These are phyloP conservation scores for Plasmodium knowlesi DNA, from an alignment of 169 alveolate genomes.

Conservation along the genomic window DNA sequence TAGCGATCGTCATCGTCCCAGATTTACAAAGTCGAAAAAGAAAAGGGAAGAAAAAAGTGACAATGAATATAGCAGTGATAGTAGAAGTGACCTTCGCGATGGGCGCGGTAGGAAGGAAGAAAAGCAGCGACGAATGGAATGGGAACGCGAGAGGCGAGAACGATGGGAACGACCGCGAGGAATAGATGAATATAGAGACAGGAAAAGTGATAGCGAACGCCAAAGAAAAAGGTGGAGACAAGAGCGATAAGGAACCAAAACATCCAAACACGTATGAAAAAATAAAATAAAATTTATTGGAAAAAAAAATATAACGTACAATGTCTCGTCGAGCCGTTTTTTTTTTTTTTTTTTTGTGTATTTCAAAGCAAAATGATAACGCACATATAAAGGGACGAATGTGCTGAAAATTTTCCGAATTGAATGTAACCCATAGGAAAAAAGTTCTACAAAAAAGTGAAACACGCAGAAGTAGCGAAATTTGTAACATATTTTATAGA, in stretches of 20 bases:
- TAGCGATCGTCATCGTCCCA: neutral
- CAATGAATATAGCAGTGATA: neutral
- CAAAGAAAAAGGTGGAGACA: conserved; percentile 10
- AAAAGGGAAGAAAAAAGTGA: neutral
- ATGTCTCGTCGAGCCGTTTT: neutral
- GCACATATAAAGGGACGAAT: neutral
- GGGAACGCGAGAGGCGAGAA: neutral
- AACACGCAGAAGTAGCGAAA: neutral
- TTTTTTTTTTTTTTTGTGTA: neutral
- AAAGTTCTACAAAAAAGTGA: neutral
- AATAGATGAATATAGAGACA: conserved; percentile 18
- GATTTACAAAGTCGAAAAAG: neutral
- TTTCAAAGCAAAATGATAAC: neutral
- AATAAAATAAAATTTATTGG: neutral
- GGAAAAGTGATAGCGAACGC: neutral
- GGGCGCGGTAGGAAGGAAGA: neutral
- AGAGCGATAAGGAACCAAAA: neutral
- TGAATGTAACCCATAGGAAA: neutral
- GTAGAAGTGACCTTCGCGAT: neutral
- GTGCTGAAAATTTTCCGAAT: neutral
- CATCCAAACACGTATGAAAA: neutral
- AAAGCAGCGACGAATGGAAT: neutral
- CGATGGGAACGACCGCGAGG: neutral
- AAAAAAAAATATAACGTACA: neutral
- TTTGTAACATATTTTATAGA: neutral